Evolutionary conservation across 257 asterid genomes (phyloP).

Genomic region (Solanum commersonii): DNA sequence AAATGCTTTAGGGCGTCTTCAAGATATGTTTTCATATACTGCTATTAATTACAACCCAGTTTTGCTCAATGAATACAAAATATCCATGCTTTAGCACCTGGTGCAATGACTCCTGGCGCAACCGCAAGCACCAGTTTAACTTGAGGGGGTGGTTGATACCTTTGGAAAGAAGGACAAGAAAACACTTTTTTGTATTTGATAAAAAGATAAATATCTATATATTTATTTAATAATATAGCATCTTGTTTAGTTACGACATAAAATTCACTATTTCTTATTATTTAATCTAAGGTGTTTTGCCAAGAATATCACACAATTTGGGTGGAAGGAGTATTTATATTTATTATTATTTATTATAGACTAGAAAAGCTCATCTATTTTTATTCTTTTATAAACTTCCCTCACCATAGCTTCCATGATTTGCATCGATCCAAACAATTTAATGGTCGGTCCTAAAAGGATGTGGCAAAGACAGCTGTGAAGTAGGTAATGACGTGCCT

Average conservation of each 20-base stretch:
- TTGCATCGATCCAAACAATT: not conserved
- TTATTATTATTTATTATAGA: not conserved
- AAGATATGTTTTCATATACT: no score
- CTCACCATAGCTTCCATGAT: not conserved
- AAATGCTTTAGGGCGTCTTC: no score
- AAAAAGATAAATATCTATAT: no score
- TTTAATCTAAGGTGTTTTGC: not conserved
- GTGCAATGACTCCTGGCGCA: no score
- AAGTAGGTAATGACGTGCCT: not conserved
- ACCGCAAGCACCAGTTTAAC: no score
- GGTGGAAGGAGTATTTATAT: not conserved
- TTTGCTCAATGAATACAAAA: no score
- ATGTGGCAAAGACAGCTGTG: not conserved
- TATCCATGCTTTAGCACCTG: no score
- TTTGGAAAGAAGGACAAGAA: no score
- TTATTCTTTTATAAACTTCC: not conserved
- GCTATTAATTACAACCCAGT: no score
- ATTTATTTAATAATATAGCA: no score
- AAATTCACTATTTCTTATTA: not conserved
- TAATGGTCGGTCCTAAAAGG: not conserved
- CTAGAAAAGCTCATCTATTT: not conserved
- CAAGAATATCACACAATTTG: not conserved
- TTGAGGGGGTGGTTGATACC: no score
- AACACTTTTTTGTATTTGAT: no score
- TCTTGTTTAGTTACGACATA: not conserved